Evolutionary conservation across 202 grass and related monocot species (phyloP).

Genomic region (Zizania palustris): DNA sequence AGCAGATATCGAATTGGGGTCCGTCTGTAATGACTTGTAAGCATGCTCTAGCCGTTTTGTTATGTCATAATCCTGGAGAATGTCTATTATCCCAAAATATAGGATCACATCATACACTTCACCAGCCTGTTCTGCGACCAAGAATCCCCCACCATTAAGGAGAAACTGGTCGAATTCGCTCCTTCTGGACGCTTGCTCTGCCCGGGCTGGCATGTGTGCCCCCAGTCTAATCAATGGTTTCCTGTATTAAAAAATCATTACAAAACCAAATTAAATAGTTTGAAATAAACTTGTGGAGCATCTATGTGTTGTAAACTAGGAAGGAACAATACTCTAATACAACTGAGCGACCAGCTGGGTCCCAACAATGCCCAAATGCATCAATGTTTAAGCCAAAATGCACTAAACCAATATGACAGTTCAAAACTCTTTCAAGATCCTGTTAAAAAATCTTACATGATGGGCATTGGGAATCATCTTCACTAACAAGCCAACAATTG

Average conservation of each 20-base stretch:
- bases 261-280: too few relatives aligned
- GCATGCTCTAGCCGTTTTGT: slow-evolving; percentile 66
- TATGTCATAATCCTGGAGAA: slow-evolving; percentile 85
- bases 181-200: slow-evolving; percentile 69
- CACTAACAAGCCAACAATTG: neutral
- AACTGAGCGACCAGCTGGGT: too few relatives aligned
- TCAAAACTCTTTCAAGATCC: slow-evolving; percentile 26
- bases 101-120: slow-evolving; percentile 73
- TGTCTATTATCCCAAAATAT: slow-evolving; percentile 90
- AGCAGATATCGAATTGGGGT: slow-evolving; percentile 79
- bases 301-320: too few relatives aligned
- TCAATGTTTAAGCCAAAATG: slow-evolving; percentile 42
- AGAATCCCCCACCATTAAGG: slow-evolving; percentile 55
- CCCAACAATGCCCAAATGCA: neutral
- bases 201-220: slow-evolving; percentile 78
- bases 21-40: slow-evolving; percentile 78
- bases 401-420: slow-evolving; percentile 33
- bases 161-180: slow-evolving; percentile 66
- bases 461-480: slow-evolving; percentile 18
- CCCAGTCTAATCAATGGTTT: slow-evolving; percentile 80
- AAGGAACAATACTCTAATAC: too few relatives aligned
- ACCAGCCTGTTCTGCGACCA: slow-evolving; percentile 53
- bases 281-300: too few relatives aligned
- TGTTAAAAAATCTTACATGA: neutral
- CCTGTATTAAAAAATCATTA: slow-evolving; percentile 42